Conservation (phyloP, 2,329 filamentous ascomycete genomes). For the Ampelomyces quisqualis region DNA sequence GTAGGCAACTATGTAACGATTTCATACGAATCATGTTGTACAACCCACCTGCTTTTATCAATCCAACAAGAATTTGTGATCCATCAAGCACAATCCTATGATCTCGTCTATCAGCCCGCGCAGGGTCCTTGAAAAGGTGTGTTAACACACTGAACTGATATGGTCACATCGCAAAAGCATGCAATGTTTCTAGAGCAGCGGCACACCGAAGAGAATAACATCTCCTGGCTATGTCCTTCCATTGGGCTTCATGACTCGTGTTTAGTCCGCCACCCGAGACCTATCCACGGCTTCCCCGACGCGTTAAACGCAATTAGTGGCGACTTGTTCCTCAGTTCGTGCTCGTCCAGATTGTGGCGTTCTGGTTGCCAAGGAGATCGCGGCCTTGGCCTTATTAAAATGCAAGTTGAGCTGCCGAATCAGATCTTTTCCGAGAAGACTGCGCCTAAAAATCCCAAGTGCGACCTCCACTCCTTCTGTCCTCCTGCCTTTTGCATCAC, state of each 20-base stretch:
- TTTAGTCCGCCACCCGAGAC: not conserved
- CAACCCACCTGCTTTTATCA: too few relatives aligned
- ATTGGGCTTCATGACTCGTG: not conserved
- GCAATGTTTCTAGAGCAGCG: not conserved
- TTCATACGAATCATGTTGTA: too few relatives aligned
- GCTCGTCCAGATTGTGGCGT: slow-evolving; percentile 17
- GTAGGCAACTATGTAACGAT: not conserved
- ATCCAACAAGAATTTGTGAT: too few relatives aligned
- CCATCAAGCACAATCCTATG: too few relatives aligned
- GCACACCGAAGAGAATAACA: not conserved
- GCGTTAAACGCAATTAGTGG: not conserved
- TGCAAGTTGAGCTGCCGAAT: slow-evolving; percentile 27
- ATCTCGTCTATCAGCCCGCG: too few relatives aligned
- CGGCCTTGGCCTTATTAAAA: slow-evolving; percentile 15
- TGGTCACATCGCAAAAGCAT: too few relatives aligned
- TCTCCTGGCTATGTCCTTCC: not conserved
- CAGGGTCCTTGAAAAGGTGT: too few relatives aligned
- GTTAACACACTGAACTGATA: too few relatives aligned
- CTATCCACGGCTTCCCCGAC: not conserved
- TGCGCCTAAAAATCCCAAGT: too few relatives aligned
- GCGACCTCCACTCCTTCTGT: too few relatives aligned
- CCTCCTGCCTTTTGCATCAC: slow-evolving; percentile 27
- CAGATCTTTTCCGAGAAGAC: slow-evolving; percentile 12
- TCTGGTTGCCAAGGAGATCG: slow-evolving; percentile 10
- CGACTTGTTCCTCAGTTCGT: slow-evolving; percentile 1